Evolutionary conservation across 768 basidiomycete species (phyloP).

Genomic region (Leccinellum albellum): DNA sequence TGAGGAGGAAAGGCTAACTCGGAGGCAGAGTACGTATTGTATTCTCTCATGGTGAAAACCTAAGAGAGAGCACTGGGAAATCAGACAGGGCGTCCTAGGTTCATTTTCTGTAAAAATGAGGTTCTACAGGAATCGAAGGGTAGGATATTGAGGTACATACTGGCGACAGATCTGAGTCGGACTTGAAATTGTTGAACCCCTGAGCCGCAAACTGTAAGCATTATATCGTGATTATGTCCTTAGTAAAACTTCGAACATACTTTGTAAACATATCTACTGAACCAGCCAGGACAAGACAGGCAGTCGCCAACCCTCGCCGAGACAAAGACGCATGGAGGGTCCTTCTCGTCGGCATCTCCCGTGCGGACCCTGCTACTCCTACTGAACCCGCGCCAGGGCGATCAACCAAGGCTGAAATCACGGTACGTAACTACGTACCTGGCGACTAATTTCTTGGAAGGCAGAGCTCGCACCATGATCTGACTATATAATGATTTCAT

Average conservation of each 20-base stretch:
- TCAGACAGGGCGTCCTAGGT: not conserved
- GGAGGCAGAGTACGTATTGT: not conserved
- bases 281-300: too few relatives aligned
- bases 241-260: not conserved
- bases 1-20: not conserved
- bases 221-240: too few relatives aligned
- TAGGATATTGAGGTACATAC: not conserved
- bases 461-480: not conserved
- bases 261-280: not conserved
- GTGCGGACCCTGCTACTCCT: not conserved
- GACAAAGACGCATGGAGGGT: too few relatives aligned
- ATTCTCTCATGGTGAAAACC: not conserved
- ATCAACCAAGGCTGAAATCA: too few relatives aligned
- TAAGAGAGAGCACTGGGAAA: not conserved
- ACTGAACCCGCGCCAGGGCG: too few relatives aligned
- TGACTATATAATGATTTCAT: too few relatives aligned
- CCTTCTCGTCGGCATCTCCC: not conserved
- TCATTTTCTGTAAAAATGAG: not conserved
- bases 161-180: not conserved
- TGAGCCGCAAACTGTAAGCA: not conserved
- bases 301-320: too few relatives aligned
- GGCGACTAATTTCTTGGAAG: not conserved
- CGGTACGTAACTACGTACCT: too few relatives aligned
- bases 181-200: not conserved
- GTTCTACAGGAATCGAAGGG: not conserved